These are phyloP conservation scores for Fusarium tjaetaba DNA, from an alignment of 2,329 filamentous ascomycete species.

Conservation along the genomic window DNA sequence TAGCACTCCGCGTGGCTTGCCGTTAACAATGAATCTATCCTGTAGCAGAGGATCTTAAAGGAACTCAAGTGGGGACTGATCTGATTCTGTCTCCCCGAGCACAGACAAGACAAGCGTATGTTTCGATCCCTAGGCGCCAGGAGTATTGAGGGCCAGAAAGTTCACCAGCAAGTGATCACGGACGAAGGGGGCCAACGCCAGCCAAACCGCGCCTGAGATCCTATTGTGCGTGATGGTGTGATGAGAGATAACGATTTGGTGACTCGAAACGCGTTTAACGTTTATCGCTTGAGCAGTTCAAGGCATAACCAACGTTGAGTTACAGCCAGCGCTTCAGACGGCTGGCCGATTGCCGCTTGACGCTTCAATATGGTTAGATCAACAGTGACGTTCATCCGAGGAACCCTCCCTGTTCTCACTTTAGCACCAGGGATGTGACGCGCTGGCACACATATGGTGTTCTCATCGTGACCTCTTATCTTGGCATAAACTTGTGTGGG, in stretches of 20 bases:
- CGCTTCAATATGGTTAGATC: slow-evolving; percentile 9
- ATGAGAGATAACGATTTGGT: neutral
- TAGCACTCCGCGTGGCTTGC: slow-evolving; percentile 33
- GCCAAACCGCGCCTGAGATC: neutral
- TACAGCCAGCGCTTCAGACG: slow-evolving; percentile 10
- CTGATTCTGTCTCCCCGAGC: slow-evolving; percentile 24
- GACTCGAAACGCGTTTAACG: slow-evolving; percentile 23
- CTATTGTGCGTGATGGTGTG: slow-evolving; percentile 13
- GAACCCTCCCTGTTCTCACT: slow-evolving; percentile 4
- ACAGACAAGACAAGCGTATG: slow-evolving; percentile 14
- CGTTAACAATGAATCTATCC: slow-evolving; percentile 13
- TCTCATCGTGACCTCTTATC: slow-evolving; percentile 18
- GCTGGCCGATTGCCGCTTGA: slow-evolving; percentile 14
- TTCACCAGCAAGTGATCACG: neutral
- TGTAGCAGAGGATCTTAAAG: slow-evolving; percentile 34
- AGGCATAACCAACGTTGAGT: slow-evolving; percentile 22
- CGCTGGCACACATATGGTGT: slow-evolving; percentile 6
- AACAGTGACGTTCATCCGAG: slow-evolving; percentile 6
- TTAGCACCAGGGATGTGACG: slow-evolving; percentile 27
- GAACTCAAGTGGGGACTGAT: slow-evolving; percentile 29
- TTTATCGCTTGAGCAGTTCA: neutral
- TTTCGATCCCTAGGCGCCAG: slow-evolving; percentile 12
- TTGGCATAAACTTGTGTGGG: slow-evolving; percentile 17
- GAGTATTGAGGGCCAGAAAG: neutral
- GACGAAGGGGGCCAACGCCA: neutral